A percentile compares a stretch with the other conserved stretches of the same genome.
Conservation (phyloP, 2,329 filamentous ascomycete genomes). For the Shiraia sp. region DNA sequence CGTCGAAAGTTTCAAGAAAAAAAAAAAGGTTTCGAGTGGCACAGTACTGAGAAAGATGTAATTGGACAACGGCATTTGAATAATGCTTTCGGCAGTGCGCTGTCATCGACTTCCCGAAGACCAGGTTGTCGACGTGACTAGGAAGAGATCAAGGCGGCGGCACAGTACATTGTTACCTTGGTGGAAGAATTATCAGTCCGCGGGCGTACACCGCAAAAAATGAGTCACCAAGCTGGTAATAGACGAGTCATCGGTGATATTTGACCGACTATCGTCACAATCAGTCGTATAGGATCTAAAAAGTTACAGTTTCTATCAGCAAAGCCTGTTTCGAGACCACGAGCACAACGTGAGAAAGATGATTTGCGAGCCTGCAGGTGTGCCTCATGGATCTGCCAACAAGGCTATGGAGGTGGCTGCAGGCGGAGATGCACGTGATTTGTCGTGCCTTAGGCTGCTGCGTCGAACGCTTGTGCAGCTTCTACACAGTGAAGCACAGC, state of each 20-base stretch:
- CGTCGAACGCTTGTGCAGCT: constrained; percentile 25
- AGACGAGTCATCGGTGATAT: no score
- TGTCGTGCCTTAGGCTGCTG: constrained; percentile 23
- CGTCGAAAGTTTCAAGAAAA: not conserved
- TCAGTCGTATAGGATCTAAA: not conserved
- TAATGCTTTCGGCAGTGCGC: no score
- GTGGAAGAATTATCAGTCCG: no score
- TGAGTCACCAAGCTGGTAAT: no score
- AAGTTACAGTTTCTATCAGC: not conserved
- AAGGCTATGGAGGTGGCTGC: constrained; percentile 17
- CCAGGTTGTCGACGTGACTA: no score
- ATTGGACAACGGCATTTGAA: no score
- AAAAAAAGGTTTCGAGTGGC: not conserved
- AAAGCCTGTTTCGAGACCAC: constrained; percentile 5
- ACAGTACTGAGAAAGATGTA: no score
- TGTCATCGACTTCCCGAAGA: no score
- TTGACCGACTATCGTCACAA: not conserved
- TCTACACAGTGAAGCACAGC: constrained; percentile 19
- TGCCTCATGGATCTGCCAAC: constrained; percentile 25
- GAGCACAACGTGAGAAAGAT: constrained; percentile 16
- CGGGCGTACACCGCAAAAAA: no score
- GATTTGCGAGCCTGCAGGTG: constrained; percentile 24
- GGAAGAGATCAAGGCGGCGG: not conserved
- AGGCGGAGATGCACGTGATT: constrained; percentile 31
- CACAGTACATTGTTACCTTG: not conserved